Evolutionary conservation across 345 rosid genomes (phyloP), one percentile per base, ranked within the genome.

Genomic region (Gossypium raimondii): DNA sequence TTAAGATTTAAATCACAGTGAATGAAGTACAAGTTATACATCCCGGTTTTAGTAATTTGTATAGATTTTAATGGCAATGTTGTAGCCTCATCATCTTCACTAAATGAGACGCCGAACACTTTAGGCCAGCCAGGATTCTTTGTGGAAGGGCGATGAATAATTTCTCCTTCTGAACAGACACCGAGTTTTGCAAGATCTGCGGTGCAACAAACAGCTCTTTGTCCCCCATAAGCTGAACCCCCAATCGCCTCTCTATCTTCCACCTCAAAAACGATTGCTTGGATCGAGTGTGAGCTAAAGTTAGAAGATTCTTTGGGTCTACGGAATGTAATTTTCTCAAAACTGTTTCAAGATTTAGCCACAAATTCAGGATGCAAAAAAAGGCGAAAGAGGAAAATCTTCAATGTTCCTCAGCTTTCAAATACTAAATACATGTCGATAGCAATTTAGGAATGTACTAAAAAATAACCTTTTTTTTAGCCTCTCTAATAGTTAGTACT

Each of bases 221-320:
- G 98, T 53, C 99, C 98, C 13, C 98, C 99, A 80, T 93, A 93
- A 62, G 94, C 99, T 0, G 98, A 95, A 70, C 98, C 98, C 29
- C 99, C 99, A 64, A 95, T 84, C 48, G 84, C 78, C 79, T 90
- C 97, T 59, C 98, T 80, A 76, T 93, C 99, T 73, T 90, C 94
- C 55, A 91, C 97, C 79, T 93, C 98, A 58, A 93, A 93, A 52
- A 91, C 80, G 59, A 95, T 76, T 11, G 91, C 97, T 51, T 95
- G 98, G 67, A 93, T 60, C n/a, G 83, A 75, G 65, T 85, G 84
- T 1, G 96, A 86, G 44, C 88, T 84, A 47, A 78, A 79, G 78
- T 90, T 93, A 41, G 85, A 71, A 55, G 50, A 78, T 73, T 83
- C 91, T 73, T 74, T 76, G 0, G 88, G 82, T 51, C 93, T 89